These are phyloP conservation scores for Pyrenophora tritici-repentis DNA, from an alignment of 2,329 filamentous ascomycete genomes.

Conservation along the genomic window DNA sequence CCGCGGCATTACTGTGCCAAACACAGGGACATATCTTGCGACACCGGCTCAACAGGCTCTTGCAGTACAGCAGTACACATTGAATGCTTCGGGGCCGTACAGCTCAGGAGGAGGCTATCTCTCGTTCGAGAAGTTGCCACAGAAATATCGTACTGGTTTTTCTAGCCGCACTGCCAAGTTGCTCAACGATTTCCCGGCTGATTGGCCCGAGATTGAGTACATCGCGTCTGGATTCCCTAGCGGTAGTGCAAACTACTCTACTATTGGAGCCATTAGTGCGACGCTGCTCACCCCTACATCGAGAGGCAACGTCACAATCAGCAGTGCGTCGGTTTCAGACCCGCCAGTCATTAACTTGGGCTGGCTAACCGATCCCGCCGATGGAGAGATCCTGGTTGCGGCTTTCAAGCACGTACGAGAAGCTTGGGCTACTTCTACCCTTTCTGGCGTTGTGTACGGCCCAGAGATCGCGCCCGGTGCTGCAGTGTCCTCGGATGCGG, in stretches of 20 bases:
- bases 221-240: conserved; percentile 22
- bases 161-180: conserved; percentile 14
- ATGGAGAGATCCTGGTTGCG: conserved; percentile 39
- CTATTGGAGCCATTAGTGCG: conserved; percentile 21
- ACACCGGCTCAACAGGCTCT: conserved; percentile 15
- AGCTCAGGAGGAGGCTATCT: conserved; percentile 29
- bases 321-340: conserved; percentile 30
- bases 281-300: conserved; percentile 20
- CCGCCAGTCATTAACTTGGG: conserved; percentile 41
- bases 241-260: conserved; percentile 15
- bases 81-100: conserved; percentile 22
- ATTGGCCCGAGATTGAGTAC: conserved; percentile 9
- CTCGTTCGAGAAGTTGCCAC: conserved; percentile 28
- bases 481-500: conserved; percentile 24
- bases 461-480: conserved; percentile 36
- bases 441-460: conserved; percentile 27
- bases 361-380: conserved; percentile 40
- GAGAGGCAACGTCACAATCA: conserved; percentile 41
- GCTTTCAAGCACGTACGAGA: conserved; percentile 40
- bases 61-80: conserved; percentile 19
- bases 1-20: conserved; percentile 22
- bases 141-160: conserved; percentile 10
- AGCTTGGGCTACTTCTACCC: conserved; percentile 25
- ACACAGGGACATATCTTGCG: conserved; percentile 26
- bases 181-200: conserved; percentile 9